Evolutionary conservation across 805 yeast species (phyloP).

Genomic region (Candida alai): DNA sequence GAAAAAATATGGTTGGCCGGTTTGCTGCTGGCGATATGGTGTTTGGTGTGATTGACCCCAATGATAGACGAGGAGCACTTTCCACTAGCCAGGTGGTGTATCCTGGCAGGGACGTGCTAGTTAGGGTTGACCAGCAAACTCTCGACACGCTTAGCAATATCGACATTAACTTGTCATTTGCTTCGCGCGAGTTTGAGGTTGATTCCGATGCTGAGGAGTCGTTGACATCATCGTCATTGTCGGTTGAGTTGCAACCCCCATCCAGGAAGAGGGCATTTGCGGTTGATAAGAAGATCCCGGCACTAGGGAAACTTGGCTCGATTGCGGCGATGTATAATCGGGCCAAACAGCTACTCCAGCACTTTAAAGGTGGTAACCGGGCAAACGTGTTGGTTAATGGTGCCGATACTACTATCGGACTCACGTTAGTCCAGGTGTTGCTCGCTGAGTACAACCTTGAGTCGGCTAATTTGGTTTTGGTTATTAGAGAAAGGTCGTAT

Average conservation of each 20-base stretch:
- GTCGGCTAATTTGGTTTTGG: constrained; percentile 23
- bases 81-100: constrained; percentile 54
- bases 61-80: constrained; percentile 51
- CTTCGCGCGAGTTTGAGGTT: constrained; percentile 12
- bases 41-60: constrained; percentile 56
- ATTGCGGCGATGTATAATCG: constrained; percentile 35
- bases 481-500: constrained; percentile 22
- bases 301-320: constrained; percentile 29
- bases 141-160: constrained; percentile 17
- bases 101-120: constrained; percentile 43
- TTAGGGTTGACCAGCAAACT: constrained; percentile 24
- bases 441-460: constrained; percentile 3
- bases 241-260: neutral
- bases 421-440: constrained; percentile 31
- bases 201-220: constrained; percentile 9
- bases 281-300: constrained; percentile 15
- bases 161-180: constrained; percentile 21
- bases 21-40: constrained; percentile 56
- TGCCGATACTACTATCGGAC: constrained; percentile 38
- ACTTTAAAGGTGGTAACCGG: constrained; percentile 16
- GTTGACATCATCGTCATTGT: neutral
- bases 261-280: constrained; percentile 1
- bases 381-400: constrained; percentile 39
- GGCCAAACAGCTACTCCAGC: constrained; percentile 32
- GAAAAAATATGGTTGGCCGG: constrained; percentile 32